Conservation (phyloP, 495 filamentous ascomycete genomes). For the Cenococcum geophilum region DNA sequence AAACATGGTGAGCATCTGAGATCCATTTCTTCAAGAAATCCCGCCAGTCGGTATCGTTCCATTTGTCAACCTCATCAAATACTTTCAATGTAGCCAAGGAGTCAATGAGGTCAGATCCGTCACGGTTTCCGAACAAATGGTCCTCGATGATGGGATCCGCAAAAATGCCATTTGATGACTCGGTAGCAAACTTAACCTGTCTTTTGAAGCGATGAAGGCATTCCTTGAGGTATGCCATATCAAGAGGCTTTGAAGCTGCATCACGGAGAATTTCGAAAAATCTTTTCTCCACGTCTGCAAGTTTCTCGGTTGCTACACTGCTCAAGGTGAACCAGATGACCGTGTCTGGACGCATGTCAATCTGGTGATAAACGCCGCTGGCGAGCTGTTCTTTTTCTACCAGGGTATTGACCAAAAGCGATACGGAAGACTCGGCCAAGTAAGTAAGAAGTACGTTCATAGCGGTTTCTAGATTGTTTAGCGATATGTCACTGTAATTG, state of each 20-base stretch:
- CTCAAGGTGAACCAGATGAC: constrained; percentile 77
- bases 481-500: not conserved
- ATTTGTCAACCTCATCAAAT: constrained; percentile 70
- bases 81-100: constrained; percentile 61
- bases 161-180: constrained; percentile 68
- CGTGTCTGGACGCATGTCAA: constrained; percentile 69
- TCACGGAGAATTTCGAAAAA: constrained; percentile 79
- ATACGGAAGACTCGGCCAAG: constrained; percentile 85
- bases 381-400: constrained; percentile 92
- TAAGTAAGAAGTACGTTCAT: constrained; percentile 74
- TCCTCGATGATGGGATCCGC: constrained; percentile 79
- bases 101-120: constrained; percentile 67
- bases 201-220: constrained; percentile 73
- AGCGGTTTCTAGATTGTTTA: constrained; percentile 41
- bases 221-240: constrained; percentile 83
- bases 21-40: constrained; percentile 77
- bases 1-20: constrained; percentile 75
- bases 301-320: constrained; percentile 78
- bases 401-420: constrained; percentile 80
- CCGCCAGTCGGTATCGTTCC: constrained; percentile 80
- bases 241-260: constrained; percentile 68
- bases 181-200: constrained; percentile 70
- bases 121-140: constrained; percentile 80
- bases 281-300: constrained; percentile 73
- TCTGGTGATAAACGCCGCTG: constrained; percentile 70